Base-by-base conservation (phyloP, 2,329 filamentous ascomycete genomes). In the Microcera coccophila region DNA sequence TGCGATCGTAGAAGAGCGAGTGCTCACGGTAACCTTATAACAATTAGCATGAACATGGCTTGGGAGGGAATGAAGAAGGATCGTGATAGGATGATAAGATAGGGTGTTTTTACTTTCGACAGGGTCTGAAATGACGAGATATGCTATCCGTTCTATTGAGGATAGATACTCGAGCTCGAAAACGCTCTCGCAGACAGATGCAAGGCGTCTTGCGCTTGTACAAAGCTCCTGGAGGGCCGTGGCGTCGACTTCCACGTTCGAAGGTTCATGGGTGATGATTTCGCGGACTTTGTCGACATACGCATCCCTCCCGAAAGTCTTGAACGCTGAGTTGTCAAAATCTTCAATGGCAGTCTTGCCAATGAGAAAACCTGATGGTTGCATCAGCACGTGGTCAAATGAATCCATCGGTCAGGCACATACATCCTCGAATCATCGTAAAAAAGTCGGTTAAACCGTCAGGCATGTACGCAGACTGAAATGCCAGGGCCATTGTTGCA, bases 371-470 rank as follows among this genome's bases (percentile, higher is more conserved):
- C 59, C 59, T 61, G 20, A 33, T 38, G 21, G 38, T 29, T 21
- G 4, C 4, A 3, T 14, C 1, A 4, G n/a, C 2, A 18, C 4
- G 16, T 4, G 14, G 33, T 45, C 4, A 36, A 36, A 15, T 9
- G n/a, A 10, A 19, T 19, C 5, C n/a, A n/a, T n/a, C n/a, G n/a
- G n/a, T 21, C 17, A 51, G 32, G 20, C 53, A 43, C 48, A 52
- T 53, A 59, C 67, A 70, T 2, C 67, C 67, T 18, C 67, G 55
- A 26, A 64, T 45, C 63, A 68, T 69, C 14, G 61, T 53, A 4
- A 70, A 38, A 36, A 66, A 71, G 45, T 71, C 67, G 9, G 48
- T 45, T 50, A 71, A 59, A 19, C 68, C 67, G 16, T 70, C 67
- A 2, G 54, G 39, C 65, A 71, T 65, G 29, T 67, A 65, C 1